Evolutionary conservation across 2,329 filamentous ascomycete genomes (phyloP).

Genomic region (Fusarium virguliforme): DNA sequence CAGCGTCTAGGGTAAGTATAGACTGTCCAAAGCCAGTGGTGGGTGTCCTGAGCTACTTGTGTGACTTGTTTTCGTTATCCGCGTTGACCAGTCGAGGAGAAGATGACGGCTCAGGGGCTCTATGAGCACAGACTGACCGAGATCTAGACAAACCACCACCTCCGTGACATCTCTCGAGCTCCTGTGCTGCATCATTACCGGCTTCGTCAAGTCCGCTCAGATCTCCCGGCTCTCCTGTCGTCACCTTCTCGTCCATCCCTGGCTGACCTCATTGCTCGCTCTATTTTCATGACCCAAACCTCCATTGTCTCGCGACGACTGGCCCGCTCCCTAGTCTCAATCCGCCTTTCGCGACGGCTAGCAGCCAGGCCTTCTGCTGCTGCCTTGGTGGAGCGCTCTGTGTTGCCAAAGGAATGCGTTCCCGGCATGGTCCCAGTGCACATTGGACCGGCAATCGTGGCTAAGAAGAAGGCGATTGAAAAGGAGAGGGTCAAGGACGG

Average conservation of each 20-base stretch:
- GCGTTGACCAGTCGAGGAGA: slow-evolving; percentile 6
- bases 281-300: slow-evolving; percentile 78
- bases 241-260: slow-evolving; percentile 73
- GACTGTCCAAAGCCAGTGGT: slow-evolving; percentile 22
- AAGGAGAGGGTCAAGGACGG: slow-evolving; percentile 78
- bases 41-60: slow-evolving; percentile 14
- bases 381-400: slow-evolving; percentile 73
- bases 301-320: slow-evolving; percentile 76
- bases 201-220: slow-evolving; percentile 69
- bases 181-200: slow-evolving; percentile 77
- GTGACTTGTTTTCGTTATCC: not conserved
- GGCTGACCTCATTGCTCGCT: slow-evolving; percentile 73
- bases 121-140: slow-evolving; percentile 40
- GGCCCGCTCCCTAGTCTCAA: slow-evolving; percentile 75
- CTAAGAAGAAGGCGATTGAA: slow-evolving; percentile 74
- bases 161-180: slow-evolving; percentile 74
- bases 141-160: slow-evolving; percentile 71
- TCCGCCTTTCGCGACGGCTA: slow-evolving; percentile 75
- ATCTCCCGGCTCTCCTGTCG: slow-evolving; percentile 70
- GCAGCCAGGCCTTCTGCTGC: slow-evolving; percentile 72
- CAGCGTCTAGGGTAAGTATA: slow-evolving; percentile 69
- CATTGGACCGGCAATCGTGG: slow-evolving; percentile 75
- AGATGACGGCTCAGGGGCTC: slow-evolving; percentile 8
- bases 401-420: slow-evolving; percentile 77
- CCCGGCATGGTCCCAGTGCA: slow-evolving; percentile 60